Evolutionary conservation across 306 rosid genomes (phyloP).

Genomic region (Dalbergia cultrata): DNA sequence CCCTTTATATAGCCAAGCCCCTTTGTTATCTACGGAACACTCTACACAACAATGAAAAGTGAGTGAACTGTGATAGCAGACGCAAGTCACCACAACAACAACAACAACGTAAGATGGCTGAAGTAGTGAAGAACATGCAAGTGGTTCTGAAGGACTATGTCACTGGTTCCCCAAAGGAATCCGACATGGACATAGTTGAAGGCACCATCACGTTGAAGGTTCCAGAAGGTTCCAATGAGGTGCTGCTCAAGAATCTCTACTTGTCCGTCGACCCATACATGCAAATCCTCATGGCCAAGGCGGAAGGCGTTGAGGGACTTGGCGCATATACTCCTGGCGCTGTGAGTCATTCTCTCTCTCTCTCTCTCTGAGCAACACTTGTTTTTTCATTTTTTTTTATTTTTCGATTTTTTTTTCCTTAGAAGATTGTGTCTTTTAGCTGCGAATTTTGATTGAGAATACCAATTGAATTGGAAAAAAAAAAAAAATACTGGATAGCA

Average conservation of each 20-base stretch:
- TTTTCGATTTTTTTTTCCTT: background rate
- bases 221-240: constrained; percentile 48
- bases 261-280: constrained; percentile 68
- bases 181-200: constrained; percentile 43
- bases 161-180: constrained; percentile 49
- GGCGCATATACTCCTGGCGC: constrained; percentile 11
- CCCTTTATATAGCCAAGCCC: no score
- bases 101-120: background rate
- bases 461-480: background rate
- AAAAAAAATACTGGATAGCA: no score
- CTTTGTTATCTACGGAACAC: background rate
- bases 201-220: constrained; percentile 39
- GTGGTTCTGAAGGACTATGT: constrained; percentile 50
- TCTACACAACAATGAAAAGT: background rate
- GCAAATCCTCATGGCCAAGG: constrained; percentile 43
- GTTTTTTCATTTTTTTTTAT: background rate
- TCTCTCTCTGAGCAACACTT: background rate
- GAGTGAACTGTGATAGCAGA: background rate
- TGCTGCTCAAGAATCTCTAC: constrained; percentile 67
- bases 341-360: constrained; percentile 19
- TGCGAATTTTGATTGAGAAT: no score
- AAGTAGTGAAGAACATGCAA: constrained; percentile 59
- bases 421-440: background rate
- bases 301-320: background rate
- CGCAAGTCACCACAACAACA: background rate